These are phyloP conservation scores for Aspergillus ustus DNA, from an alignment of 2,329 filamentous ascomycete genomes.

Conservation along the genomic window DNA sequence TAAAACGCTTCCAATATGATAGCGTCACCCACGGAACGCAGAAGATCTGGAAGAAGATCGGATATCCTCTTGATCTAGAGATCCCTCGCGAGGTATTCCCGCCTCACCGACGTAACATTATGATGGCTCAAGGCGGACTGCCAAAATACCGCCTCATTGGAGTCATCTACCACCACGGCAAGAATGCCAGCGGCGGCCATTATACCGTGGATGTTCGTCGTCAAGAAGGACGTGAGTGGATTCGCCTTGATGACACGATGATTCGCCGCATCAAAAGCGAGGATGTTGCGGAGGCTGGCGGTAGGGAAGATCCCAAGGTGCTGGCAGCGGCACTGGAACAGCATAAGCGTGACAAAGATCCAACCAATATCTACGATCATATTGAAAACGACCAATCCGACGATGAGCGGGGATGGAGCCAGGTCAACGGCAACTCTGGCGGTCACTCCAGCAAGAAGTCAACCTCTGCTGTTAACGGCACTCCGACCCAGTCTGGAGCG, in stretches of 20 bases:
- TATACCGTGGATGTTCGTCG: conserved; percentile 97
- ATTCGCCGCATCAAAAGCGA: conserved; percentile 84
- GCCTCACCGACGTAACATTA: conserved; percentile 69
- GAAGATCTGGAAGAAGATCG: conserved; percentile 98
- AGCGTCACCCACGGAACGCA: conserved; percentile 79
- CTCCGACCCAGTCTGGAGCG: conserved; percentile 56
- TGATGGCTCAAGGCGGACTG: conserved; percentile 68
- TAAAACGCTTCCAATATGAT: conserved; percentile 98
- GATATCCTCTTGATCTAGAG: conserved; percentile 91
- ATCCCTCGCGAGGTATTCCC: conserved; percentile 90
- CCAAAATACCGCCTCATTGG: conserved; percentile 85
- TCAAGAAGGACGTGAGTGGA: conserved; percentile 94
- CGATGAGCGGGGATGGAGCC: conserved; percentile 73
- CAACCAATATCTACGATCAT: conserved; percentile 75
- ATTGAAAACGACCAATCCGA: conserved; percentile 69
- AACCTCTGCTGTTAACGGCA: conserved; percentile 69
- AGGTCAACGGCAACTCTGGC: conserved; percentile 69
- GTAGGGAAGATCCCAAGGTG: conserved; percentile 75
- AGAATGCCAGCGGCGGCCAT: conserved; percentile 92
- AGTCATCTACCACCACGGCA: conserved; percentile 96
- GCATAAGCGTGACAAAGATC: conserved; percentile 59
- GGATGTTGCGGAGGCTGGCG: conserved; percentile 84
- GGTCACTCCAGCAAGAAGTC: conserved; percentile 69
- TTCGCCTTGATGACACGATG: conserved; percentile 90
- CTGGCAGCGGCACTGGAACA: conserved; percentile 69